Base-by-base conservation (phyloP, 2,329 filamentous ascomycete genomes). In the Trichoderma guizhouense region DNA sequence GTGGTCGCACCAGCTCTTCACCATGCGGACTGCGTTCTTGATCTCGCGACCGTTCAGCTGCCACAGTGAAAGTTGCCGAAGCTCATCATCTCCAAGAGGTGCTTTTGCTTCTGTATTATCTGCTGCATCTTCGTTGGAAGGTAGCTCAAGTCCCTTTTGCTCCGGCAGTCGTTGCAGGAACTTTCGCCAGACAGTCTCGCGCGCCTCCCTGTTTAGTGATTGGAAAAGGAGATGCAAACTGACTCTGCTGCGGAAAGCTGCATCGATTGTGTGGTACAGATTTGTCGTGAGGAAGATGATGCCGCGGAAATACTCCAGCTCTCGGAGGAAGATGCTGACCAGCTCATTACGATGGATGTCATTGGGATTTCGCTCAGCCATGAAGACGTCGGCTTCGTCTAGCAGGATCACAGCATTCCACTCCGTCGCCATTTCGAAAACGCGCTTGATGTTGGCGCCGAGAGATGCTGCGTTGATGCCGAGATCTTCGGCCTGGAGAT, bases 371-470 rank as follows among this genome's bases (percentile, higher is more conserved):
- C 86, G 81, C 77, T 83, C 79, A 1, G 83, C 83, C 77, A 88
- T 83, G 77, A 87, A 88, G 2, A 88, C 84, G 72, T 87, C 86
- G 8, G 85, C 85, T 77, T 87, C 86, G 73, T 87, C 86, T 3
- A 88, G 81, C 5, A 88, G 79, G 24, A 88, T 77, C 7, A 88
- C 83, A 9, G 84, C 85, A 26, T 84, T 82, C 86, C 86, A 88
- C 18, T 82, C 81, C 0, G 82, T 81, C 2, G 85, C 86, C 72
- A 86, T 82, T 71, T 82, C 79, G 53, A 89, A 86, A 34, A 83
- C 81, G 34, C 80, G 79, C 69, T 83, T 82, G 70, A 89, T 78
- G 55, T 84, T 83, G n/a, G 80, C 76, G n/a, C 86, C 85, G 6
- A 88, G 79, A 5, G 78, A 75, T 2, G 79, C 79, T 1, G 85